Percentiles rank a stretch among this genome's conserved stretches.
phyloP scores from a whole-genome alignment of 2,329 filamentous ascomycete species.

The Colletotrichum chlorophyti region DNA sequence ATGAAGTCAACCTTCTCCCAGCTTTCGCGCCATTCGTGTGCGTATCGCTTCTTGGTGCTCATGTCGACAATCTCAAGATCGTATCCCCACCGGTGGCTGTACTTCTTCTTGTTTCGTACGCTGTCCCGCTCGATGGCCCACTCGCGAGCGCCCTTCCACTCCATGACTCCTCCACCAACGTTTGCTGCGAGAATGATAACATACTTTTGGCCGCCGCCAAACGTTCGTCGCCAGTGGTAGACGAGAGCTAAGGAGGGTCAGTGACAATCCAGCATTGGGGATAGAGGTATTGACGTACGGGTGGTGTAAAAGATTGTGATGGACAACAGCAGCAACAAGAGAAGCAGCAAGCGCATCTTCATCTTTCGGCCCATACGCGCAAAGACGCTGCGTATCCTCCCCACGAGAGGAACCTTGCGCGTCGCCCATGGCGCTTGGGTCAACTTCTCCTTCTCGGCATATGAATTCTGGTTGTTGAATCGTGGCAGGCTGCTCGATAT shows the following conservation, averaged over 20 bases:
- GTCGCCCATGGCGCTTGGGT: conserved; percentile 64
- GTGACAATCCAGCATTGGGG: conserved; percentile 15
- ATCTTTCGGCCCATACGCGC: conserved; percentile 67
- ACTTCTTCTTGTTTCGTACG: conserved; percentile 91
- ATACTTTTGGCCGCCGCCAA: conserved; percentile 88
- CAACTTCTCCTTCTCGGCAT: conserved; percentile 81
- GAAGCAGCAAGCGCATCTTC: conserved; percentile 67
- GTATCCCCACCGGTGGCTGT: conserved; percentile 88
- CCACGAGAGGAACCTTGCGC: conserved; percentile 52
- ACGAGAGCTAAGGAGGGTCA: conserved; percentile 52
- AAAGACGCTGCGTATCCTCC: conserved; percentile 52
- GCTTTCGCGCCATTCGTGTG: conserved; percentile 98
- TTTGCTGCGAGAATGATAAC: conserved; percentile 95
- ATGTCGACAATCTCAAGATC: conserved; percentile 96
- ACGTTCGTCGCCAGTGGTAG: conserved; percentile 73
- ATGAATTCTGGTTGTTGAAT: conserved; percentile 65
- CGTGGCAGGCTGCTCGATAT: conserved; percentile 81
- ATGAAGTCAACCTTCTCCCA: conserved; percentile 99
- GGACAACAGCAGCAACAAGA: conserved; percentile 65
- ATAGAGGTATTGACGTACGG: conserved; percentile 63
- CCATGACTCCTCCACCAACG: conserved; percentile 95
- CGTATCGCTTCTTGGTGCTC: conserved; percentile 98
- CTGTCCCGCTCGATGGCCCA: conserved; percentile 99
- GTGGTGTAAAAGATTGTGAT: conserved; percentile 74
- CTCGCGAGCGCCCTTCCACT: conserved; percentile 96